These are phyloP conservation scores for Solanum stenotomum DNA, from an alignment of 257 asterid species.

Conservation along the genomic window DNA sequence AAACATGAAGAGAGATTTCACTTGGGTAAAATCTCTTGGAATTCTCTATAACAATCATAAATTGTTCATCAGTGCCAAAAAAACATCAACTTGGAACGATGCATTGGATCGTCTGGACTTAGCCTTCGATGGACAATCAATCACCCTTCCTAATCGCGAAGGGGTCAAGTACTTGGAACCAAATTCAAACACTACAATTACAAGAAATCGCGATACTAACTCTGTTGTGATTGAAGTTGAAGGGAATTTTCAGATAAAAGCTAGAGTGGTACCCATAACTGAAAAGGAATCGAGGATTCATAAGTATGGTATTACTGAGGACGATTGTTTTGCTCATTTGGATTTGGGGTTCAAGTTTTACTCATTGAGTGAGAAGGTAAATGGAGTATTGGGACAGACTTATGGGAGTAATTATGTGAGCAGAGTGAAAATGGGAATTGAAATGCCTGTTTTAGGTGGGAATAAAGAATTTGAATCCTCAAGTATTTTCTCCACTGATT, in stretches of 20 bases:
- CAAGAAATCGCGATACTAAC: slow-evolving; percentile 38
- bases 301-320: slow-evolving; percentile 53
- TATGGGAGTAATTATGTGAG: slow-evolving; percentile 52
- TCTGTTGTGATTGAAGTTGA: slow-evolving; percentile 51
- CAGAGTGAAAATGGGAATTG: slow-evolving; percentile 69
- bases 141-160: slow-evolving; percentile 29
- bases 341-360: slow-evolving; percentile 72
- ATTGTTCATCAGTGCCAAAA: slow-evolving; percentile 47
- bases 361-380: slow-evolving; percentile 50
- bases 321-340: slow-evolving; percentile 79
- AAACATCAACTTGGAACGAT: slow-evolving; percentile 54
- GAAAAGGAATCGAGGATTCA: slow-evolving; percentile 50
- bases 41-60: slow-evolving; percentile 55
- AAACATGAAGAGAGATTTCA: slow-evolving; percentile 73
- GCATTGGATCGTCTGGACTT: slow-evolving; percentile 47
- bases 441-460: slow-evolving; percentile 87
- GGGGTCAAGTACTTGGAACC: slow-evolving; percentile 37
- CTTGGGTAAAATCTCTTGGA: slow-evolving; percentile 89
- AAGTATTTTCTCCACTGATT: slow-evolving; percentile 50
- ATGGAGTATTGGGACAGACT: slow-evolving; percentile 72
- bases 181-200: slow-evolving; percentile 13
- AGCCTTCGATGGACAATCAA: slow-evolving; percentile 32
- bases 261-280: slow-evolving; percentile 62
- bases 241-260: slow-evolving; percentile 65
- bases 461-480: slow-evolving; percentile 51